These are phyloP conservation scores for Xanthoparmelia taractica DNA, from an alignment of 495 filamentous ascomycete species.

Conservation along the genomic window DNA sequence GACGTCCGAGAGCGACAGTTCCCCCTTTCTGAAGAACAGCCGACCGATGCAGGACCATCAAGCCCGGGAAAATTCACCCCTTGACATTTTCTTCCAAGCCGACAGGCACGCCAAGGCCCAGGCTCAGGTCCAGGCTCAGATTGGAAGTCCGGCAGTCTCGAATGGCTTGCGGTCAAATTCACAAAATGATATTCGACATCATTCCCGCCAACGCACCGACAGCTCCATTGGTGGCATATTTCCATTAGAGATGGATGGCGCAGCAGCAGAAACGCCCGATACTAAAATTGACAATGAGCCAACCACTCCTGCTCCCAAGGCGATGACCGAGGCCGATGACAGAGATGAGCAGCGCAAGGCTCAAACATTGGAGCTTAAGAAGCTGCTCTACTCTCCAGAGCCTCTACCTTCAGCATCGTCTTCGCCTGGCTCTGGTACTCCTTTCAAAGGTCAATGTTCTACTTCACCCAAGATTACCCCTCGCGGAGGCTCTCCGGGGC, in stretches of 20 bases:
- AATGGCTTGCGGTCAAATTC: slow-evolving; percentile 30
- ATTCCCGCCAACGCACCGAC: slow-evolving; percentile 30
- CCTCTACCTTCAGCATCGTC: slow-evolving; percentile 25
- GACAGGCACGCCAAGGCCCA: slow-evolving; percentile 68
- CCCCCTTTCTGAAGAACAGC: slow-evolving; percentile 28
- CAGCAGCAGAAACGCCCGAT: slow-evolving; percentile 38
- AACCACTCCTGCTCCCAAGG: slow-evolving; percentile 24
- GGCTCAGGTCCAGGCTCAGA: slow-evolving; percentile 43
- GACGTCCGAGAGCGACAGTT: slow-evolving; percentile 27
- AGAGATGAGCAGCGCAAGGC: slow-evolving; percentile 37
- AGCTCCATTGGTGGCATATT: slow-evolving; percentile 51
- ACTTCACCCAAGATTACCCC: background rate
- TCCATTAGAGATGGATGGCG: slow-evolving; percentile 56
- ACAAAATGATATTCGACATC: slow-evolving; percentile 27
- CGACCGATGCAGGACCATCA: slow-evolving; percentile 23
- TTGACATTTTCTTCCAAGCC: slow-evolving; percentile 84
- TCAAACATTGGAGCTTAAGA: slow-evolving; percentile 43
- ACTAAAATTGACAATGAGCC: slow-evolving; percentile 52
- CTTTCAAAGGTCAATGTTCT: slow-evolving; percentile 24
- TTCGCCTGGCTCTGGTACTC: slow-evolving; percentile 39
- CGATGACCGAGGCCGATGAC: slow-evolving; percentile 22
- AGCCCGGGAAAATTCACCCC: slow-evolving; percentile 58
- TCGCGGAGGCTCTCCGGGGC: background rate
- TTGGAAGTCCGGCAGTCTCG: slow-evolving; percentile 14
- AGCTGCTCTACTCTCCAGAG: slow-evolving; percentile 38